Base-by-base conservation (phyloP, 2,329 filamentous ascomycete genomes). In the Diaporthe batatas region DNA sequence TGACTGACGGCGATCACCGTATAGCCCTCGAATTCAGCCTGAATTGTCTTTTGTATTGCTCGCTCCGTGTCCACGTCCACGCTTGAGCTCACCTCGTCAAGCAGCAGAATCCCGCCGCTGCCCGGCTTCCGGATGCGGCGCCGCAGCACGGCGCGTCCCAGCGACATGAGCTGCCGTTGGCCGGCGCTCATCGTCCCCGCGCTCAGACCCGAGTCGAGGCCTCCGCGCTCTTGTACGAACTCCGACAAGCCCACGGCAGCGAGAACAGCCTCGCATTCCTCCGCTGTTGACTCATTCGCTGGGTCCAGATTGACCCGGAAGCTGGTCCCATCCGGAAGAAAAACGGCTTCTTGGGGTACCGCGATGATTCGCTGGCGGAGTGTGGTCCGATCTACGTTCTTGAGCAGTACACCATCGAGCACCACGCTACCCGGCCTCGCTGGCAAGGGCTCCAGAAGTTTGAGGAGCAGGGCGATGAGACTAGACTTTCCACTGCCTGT, bases 101-200 rank as follows among this genome's bases (percentile, higher is more conserved):
- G 39, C 39, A 42, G 39, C 39, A 42, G 39, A 6, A 42, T 16
- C 39, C 39, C 39, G 14, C 39, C 39, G 14, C 39, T 16, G 39
- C 11, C 39, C 34, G 34, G 34, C 34, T 36, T 36, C 11, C 39
- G 39, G 39, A 42, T 42, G 14, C 12, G 39, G 12, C 39, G 39
- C 39, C 39, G 39, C 39, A 42, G 39, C 39, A 42, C 39, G 34
- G 79, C 78, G 7, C 79, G 77, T 0, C 72, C 75, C 0, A 79
- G 78, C 6, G 76, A 77, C 57, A 80, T 76, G 16, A 80, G 76
- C 68, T 80, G 78, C 23, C 74, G 83, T 76, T 93, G 91, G 0
- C 91, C 91, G 39, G 87, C n/a, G n/a, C n/a, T n/a, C n/a, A n/a
- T n/a, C n/a, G n/a, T 82, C 10, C 87, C 83, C 1, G 84, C 80